Base-by-base conservation (phyloP, 495 filamentous ascomycete genomes). In the Daldinia childiae region DNA sequence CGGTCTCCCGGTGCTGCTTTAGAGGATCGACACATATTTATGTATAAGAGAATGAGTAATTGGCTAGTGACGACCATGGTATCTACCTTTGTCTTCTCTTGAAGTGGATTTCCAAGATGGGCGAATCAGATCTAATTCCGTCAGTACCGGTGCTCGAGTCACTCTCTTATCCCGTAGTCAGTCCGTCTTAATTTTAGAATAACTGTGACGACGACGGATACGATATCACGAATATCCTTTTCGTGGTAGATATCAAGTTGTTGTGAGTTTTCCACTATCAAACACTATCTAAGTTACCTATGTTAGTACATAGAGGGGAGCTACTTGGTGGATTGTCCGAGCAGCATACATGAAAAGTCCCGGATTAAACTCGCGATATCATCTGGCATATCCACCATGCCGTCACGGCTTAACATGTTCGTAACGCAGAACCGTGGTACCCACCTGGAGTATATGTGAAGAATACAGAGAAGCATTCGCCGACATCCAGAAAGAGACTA, bases 401-500 rank as follows among this genome's bases (percentile, higher is more conserved):
- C 19, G 21, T 21, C 21, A 9, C 19, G 8, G 43, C 17, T 7
- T 21, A 24, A 21, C 19, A 48, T 21, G 3, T 11, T 24, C 8
- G 5, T 24, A 48, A 12, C 9, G 2, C 19, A 21, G 43, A 12
- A 21, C 43, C 19, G 1, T 11, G 7, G 21, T 24, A 21, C 19
- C 8, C 17, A 68, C 17, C 7, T 68, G 52, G 58, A 43, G 26
- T 56, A 58, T 29, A 59, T 26, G 34, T 9, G 17, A 59, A 56
- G 4, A 54, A 36, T 52, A 29, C 55, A 27, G 58, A 43, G 66
- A 58, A 66, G 29, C 12, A 19, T 26, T 73, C 43, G 36, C 58
- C 58, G 57, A 69, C 27, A 39, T 52, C 14, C 34, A 41, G 11
- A 21, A 24, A 63, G 45, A 63, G 45, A 34, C 45, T 66, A 66